These are phyloP conservation scores for Rhizoctonia solani DNA, from an alignment of 1,284 basidiomycete genomes.

Conservation along the genomic window DNA sequence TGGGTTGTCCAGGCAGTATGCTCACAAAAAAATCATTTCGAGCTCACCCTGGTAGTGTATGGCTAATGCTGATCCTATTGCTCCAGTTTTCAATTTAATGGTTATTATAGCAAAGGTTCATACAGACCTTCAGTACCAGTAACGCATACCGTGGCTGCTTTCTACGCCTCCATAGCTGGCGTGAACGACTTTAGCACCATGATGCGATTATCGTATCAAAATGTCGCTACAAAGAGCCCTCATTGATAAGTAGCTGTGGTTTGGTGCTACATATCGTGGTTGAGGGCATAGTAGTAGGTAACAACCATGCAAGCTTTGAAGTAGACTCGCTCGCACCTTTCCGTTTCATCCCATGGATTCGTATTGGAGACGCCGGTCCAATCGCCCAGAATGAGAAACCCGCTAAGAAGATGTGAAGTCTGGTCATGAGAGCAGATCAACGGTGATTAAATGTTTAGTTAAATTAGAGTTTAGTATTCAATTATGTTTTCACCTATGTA, in stretches of 20 bases:
- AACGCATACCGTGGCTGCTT: too few relatives aligned
- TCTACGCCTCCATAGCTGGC: slow-evolving; percentile 35
- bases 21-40: slow-evolving; percentile 47
- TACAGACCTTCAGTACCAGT: slow-evolving; percentile 52
- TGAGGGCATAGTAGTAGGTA: slow-evolving; percentile 30
- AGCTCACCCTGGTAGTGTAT: slow-evolving; percentile 47
- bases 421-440: slow-evolving; percentile 33
- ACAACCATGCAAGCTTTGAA: background rate
- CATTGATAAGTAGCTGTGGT: slow-evolving; percentile 55
- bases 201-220: too few relatives aligned
- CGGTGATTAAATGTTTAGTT: background rate
- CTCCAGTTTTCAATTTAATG: too few relatives aligned
- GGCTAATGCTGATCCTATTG: too few relatives aligned
- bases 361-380: background rate
- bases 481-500: too few relatives aligned
- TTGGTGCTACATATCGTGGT: slow-evolving; percentile 50
- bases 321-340: background rate
- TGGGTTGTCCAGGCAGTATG: slow-evolving; percentile 48
- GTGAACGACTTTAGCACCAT: slow-evolving; percentile 34
- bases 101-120: slow-evolving; percentile 51
- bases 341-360: slow-evolving; percentile 13
- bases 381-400: background rate
- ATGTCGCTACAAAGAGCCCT: too few relatives aligned
- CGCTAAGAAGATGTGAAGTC: slow-evolving; percentile 10
- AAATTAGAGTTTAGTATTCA: too few relatives aligned